A percentile compares a stretch with the other conserved stretches of the same genome.
These are phyloP conservation scores for Hanseniaspora gamundiae DNA, from an alignment of 1,139 yeast species.

Conservation along the genomic window DNA sequence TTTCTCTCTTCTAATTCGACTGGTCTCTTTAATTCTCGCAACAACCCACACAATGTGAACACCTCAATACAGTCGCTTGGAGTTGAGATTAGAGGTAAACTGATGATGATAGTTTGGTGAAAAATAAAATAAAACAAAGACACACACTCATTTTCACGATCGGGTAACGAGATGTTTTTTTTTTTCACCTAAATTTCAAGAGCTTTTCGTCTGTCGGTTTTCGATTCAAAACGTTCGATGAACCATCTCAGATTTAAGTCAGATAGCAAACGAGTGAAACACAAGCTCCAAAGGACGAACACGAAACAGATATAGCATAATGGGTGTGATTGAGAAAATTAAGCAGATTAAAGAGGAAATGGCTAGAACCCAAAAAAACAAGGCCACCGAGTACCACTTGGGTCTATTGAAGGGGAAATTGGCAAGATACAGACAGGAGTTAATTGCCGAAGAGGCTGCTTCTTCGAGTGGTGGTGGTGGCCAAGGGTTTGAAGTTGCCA, in stretches of 20 bases:
- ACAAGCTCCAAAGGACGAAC: background rate
- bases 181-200: too few relatives aligned
- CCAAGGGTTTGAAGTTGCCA: conserved; percentile 89
- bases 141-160: too few relatives aligned
- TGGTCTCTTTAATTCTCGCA: background rate
- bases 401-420: conserved; percentile 89
- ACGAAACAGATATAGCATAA: conserved; percentile 3
- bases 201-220: too few relatives aligned
- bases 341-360: conserved; percentile 87
- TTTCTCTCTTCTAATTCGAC: background rate
- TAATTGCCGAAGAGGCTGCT: conserved; percentile 81
- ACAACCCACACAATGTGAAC: too few relatives aligned
- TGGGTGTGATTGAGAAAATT: conserved; percentile 53
- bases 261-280: background rate
- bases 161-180: too few relatives aligned
- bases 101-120: too few relatives aligned
- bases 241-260: background rate
- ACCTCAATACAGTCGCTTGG: too few relatives aligned
- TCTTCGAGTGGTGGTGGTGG: conserved; percentile 45
- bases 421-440: conserved; percentile 86
- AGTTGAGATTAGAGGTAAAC: too few relatives aligned
- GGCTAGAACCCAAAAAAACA: conserved; percentile 90
- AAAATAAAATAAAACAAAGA: too few relatives aligned
- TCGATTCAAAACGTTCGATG: background rate
- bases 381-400: conserved; percentile 94